These are phyloP conservation scores for Bodo saltans DNA, from an alignment of 78 protist genomes.

Conservation along the genomic window DNA sequence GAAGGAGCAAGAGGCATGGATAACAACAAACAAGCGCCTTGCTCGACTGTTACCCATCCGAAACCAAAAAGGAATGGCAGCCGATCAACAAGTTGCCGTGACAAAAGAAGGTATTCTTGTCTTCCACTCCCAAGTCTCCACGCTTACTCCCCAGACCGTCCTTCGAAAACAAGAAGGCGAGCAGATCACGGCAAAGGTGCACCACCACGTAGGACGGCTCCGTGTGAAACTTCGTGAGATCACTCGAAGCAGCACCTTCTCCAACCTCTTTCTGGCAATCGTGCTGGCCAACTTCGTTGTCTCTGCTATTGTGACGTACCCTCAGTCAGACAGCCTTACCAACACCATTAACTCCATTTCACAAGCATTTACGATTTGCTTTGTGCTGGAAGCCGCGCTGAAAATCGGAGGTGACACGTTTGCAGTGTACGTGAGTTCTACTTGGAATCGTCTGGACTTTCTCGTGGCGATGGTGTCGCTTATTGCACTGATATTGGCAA, in stretches of 20 bases:
- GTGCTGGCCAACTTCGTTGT: background rate
- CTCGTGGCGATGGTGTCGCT: background rate
- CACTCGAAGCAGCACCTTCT: background rate
- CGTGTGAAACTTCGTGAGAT: background rate
- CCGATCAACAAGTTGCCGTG: too few species aligned
- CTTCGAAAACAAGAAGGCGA: background rate
- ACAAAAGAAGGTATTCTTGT: too few species aligned
- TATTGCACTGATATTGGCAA: background rate
- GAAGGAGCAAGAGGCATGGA: background rate
- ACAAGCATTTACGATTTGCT: background rate
- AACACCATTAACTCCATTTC: background rate
- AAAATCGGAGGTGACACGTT: background rate
- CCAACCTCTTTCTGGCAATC: too few species aligned
- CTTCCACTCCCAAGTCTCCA: too few species aligned
- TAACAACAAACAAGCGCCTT: background rate
- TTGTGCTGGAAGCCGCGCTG: background rate
- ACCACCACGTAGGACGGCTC: too few species aligned
- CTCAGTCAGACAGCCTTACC: background rate
- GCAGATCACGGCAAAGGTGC: too few species aligned
- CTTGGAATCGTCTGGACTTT: conserved; percentile 19
- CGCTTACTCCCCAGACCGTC: background rate
- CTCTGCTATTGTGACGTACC: background rate
- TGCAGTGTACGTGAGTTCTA: background rate
- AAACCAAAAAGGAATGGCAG: too few species aligned
- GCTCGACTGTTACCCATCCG: background rate